A percentile compares a stretch with the other conserved stretches of the same genome.
Conservation (phyloP, 805 yeast species). For the Suhomyces vadensis region DNA sequence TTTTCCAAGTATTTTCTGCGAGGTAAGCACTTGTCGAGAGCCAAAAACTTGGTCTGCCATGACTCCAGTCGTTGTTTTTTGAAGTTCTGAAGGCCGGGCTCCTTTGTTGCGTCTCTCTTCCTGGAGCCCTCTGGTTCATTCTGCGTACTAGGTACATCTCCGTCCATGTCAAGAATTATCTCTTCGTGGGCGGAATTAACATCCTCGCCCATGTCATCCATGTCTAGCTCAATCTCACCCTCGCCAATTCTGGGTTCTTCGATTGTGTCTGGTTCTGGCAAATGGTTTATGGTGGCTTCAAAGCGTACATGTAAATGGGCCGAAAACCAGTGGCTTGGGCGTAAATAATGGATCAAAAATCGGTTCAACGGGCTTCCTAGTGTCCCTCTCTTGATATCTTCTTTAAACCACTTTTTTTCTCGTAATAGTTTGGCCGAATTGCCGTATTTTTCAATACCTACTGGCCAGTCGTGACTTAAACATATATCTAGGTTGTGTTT, state of each 20-base stretch:
- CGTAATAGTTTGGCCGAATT: conserved; percentile 49
- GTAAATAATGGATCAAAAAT: conserved; percentile 50
- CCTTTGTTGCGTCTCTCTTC: no score
- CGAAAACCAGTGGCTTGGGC: conserved; percentile 79
- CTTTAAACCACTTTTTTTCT: conserved; percentile 64
- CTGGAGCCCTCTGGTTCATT: no score
- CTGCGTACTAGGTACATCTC: conserved; percentile 4
- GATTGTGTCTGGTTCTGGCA: conserved; percentile 15
- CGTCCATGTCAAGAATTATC: conserved; percentile 24
- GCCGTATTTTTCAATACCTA: conserved; percentile 69
- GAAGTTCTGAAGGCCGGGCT: no score
- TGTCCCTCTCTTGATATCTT: conserved; percentile 57
- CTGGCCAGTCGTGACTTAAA: conserved; percentile 95
- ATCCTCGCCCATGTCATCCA: conserved; percentile 17
- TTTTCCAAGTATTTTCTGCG: conserved; percentile 58
- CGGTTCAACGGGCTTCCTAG: conserved; percentile 75
- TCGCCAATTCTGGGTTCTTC: conserved; percentile 9
- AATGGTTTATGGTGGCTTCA: conserved; percentile 44
- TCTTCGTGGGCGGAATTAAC: conserved; percentile 30
- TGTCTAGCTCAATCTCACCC: conserved; percentile 24
- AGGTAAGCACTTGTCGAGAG: conserved; percentile 84
- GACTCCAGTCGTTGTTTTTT: no score
- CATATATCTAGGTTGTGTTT: conserved; percentile 50
- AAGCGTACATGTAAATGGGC: conserved; percentile 85
- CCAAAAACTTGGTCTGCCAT: conserved; percentile 59